Conservation (phyloP, 768 basidiomycete species). For the Ephemerocybe angulata region DNA sequence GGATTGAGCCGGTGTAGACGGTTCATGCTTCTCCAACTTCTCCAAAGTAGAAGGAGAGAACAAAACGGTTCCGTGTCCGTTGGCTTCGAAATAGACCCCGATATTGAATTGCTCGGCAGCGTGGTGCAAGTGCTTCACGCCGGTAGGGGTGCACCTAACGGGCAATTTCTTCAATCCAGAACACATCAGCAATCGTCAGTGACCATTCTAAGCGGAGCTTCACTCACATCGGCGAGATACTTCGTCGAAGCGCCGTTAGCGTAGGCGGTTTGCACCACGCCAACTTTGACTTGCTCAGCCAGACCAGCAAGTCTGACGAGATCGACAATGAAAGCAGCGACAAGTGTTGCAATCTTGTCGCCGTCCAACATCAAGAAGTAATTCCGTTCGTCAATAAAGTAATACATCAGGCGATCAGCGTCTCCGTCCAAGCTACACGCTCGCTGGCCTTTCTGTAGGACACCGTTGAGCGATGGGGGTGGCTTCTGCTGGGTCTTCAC, state of each 20-base stretch:
- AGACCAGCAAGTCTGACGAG: conserved; percentile 83
- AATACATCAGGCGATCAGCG: conserved; percentile 95
- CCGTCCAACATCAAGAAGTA: conserved; percentile 93
- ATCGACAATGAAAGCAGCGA: conserved; percentile 89
- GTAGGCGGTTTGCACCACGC: conserved; percentile 97
- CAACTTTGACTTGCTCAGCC: conserved; percentile 74
- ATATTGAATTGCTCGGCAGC: conserved; percentile 92
- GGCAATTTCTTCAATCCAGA: conserved; percentile 69
- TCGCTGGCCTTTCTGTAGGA: conserved; percentile 67
- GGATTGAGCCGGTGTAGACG: conserved; percentile 78
- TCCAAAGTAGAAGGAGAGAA: conserved; percentile 78
- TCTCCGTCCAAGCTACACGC: conserved; percentile 96
- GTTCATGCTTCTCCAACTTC: conserved; percentile 57
- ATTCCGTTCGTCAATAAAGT: conserved; percentile 75
- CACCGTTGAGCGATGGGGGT: conserved; percentile 68
- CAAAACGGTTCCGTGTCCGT: conserved; percentile 95
- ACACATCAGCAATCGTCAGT: conserved; percentile 2
- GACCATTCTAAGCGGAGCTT: conserved; percentile 6
- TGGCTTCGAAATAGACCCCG: conserved; percentile 99
- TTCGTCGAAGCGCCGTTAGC: conserved; percentile 97
- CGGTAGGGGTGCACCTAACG: conserved; percentile 92
- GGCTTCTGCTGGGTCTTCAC: conserved; percentile 91
- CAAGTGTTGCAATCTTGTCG: conserved; percentile 94
- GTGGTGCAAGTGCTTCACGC: conserved; percentile 97
- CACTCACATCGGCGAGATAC: conserved; percentile 74